These are phyloP conservation scores for Boletus rubescentipes DNA, from an alignment of 768 basidiomycete genomes.

Conservation along the genomic window DNA sequence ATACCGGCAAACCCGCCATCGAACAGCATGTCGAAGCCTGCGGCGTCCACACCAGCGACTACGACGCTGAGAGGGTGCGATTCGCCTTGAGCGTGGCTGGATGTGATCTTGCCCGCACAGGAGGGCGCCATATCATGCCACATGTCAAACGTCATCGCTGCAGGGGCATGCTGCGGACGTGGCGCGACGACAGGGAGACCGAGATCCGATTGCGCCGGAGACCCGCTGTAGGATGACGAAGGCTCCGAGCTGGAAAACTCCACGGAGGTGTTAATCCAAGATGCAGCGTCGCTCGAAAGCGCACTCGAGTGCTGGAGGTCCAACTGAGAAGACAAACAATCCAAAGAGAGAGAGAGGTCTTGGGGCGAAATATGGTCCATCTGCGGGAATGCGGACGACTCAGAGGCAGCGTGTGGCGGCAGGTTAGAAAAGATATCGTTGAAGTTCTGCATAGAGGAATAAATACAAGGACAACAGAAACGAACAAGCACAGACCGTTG, in stretches of 20 bases:
- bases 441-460: slow-evolving; percentile 15
- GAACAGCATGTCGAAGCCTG: slow-evolving; percentile 19
- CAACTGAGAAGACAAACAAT: slow-evolving; percentile 5
- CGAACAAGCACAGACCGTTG: slow-evolving; percentile 12
- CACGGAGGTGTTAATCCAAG: slow-evolving; percentile 16
- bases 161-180: slow-evolving; percentile 20
- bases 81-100: not conserved
- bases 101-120: slow-evolving; percentile 1
- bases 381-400: slow-evolving; percentile 15
- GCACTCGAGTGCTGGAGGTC: slow-evolving; percentile 7
- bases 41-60: slow-evolving; percentile 6
- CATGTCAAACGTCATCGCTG: slow-evolving; percentile 10
- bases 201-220: slow-evolving; percentile 35
- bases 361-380: slow-evolving; percentile 29
- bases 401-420: slow-evolving; percentile 18
- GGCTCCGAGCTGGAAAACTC: slow-evolving; percentile 31
- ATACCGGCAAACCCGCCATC: slow-evolving; percentile 10
- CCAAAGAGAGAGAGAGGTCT: slow-evolving; percentile 13
- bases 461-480: not conserved
- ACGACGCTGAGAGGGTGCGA: slow-evolving; percentile 7
- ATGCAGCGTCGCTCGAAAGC: not conserved
- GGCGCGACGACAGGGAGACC: slow-evolving; percentile 30
- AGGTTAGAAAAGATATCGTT: slow-evolving; percentile 26
- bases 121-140: slow-evolving; percentile 16
- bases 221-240: slow-evolving; percentile 45